Percentiles rank a stretch among this genome's conserved stretches.
phyloP scores from a whole-genome alignment of 23 red algal genomes.

The Pyropia yezoensis region DNA sequence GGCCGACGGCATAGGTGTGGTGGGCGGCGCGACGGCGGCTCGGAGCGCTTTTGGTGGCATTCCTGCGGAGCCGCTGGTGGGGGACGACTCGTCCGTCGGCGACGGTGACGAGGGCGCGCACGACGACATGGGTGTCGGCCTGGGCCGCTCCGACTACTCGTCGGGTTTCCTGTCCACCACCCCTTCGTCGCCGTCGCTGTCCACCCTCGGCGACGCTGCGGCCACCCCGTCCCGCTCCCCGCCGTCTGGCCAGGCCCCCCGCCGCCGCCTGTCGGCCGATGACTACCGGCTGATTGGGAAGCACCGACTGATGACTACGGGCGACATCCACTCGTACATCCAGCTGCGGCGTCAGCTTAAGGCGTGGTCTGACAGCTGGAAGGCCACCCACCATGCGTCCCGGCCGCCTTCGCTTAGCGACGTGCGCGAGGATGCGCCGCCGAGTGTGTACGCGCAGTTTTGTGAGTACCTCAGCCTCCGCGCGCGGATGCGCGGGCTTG shows the following conservation, averaged over 20 bases:
- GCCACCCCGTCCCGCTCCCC: background rate
- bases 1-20: slow-evolving; percentile 2
- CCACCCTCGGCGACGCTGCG: background rate
- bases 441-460: slow-evolving; percentile 16
- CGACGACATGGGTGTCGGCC: slow-evolving; percentile 45
- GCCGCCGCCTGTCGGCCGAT: slow-evolving; percentile 23
- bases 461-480: slow-evolving; percentile 62
- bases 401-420: slow-evolving; percentile 60
- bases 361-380: slow-evolving; percentile 66
- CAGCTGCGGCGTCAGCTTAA: slow-evolving; percentile 52
- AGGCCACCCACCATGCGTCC: slow-evolving; percentile 12
- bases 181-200: slow-evolving; percentile 1
- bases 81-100: slow-evolving; percentile 10
- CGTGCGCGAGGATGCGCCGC: slow-evolving; percentile 7
- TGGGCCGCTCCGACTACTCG: background rate
- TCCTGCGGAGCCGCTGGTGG: slow-evolving; percentile 1
- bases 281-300: slow-evolving; percentile 84
- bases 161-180: background rate
- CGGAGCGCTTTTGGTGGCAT: background rate
- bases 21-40: background rate
- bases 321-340: slow-evolving; percentile 79
- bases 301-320: slow-evolving; percentile 74
- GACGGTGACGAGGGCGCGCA: slow-evolving; percentile 21
- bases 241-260: background rate
- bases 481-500: slow-evolving; percentile 27